phyloP scores from a whole-genome alignment of 352 stramenopile genomes.

The Phytophthora parvispora region DNA sequence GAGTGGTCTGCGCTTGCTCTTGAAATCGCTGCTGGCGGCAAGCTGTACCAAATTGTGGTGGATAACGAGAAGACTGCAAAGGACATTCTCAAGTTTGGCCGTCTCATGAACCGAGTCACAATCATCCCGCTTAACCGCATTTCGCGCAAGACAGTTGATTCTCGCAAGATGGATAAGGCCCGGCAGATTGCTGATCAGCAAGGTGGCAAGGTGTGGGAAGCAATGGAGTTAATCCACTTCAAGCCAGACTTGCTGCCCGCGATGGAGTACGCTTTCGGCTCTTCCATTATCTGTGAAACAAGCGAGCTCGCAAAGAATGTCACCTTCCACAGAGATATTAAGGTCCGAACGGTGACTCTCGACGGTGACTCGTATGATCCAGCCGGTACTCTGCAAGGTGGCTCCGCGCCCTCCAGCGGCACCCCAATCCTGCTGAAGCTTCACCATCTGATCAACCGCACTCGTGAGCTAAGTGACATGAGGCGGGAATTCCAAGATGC shows the following conservation, averaged over 20 bases:
- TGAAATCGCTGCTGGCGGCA: constrained; percentile 98
- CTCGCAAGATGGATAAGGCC: constrained; percentile 84
- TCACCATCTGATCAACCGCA: constrained; percentile 82
- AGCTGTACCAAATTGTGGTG: constrained; percentile 99
- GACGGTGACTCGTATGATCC: constrained; percentile 99
- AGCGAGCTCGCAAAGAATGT: constrained; percentile 92
- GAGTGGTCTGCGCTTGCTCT: constrained; percentile 95
- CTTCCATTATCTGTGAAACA: constrained; percentile 98
- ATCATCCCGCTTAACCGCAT: constrained; percentile 99
- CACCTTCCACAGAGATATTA: constrained; percentile 94
- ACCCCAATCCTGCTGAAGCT: constrained; percentile 85
- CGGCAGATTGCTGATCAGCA: constrained; percentile 89
- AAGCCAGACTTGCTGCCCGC: constrained; percentile 95
- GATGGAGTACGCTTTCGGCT: constrained; percentile 99
- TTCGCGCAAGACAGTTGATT: constrained; percentile 79
- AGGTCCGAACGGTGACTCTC: constrained; percentile 97
- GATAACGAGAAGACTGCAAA: constrained; percentile 99
- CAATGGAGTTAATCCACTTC: constrained; percentile 98
- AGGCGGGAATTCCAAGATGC: constrained; percentile 79
- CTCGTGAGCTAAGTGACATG: constrained; percentile 70
- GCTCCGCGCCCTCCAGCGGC: constrained; percentile 83
- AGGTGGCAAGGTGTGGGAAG: constrained; percentile 93
- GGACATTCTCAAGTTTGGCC: constrained; percentile 97
- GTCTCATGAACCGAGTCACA: constrained; percentile 97
- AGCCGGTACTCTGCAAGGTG: constrained; percentile 96